Evolutionary conservation across 257 asterid species (phyloP), one percentile per base, ranked within the genome.

Genomic region (Solanum ahanhuiri): DNA sequence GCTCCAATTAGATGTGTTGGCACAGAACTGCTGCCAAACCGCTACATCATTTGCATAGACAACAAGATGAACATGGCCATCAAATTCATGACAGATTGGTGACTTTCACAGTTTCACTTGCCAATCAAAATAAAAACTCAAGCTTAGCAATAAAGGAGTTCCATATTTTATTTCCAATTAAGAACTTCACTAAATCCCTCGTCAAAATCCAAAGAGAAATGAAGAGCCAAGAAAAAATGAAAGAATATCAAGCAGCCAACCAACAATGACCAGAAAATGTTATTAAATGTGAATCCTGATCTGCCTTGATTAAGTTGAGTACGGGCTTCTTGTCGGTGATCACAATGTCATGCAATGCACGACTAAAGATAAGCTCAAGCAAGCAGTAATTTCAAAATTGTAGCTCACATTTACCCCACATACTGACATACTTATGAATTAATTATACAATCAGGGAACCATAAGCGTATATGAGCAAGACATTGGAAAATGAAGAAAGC

Each of bases 21-120:
- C 69, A 96, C 90, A 88, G 98, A 95, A 90, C 99, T 89, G 91
- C 98, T 95, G 88, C 99, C 99, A 91, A 96, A 96, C 88, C 99
- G 93, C 99, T 96, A 93, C 86, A 91, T 58, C 81, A 89, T 86
- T 86, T 88, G 39, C 81, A 72, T 15, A 66, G 25, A 66, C 84
- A 81, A 81, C 67, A 81, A 81, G 30, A 75, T 39, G 34, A 48
- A 5, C 18, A 81, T 28, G 43, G 84, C 41, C 67, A 81, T 81
- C 84, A 31, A 20, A 86, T 75, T 20, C 64, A 33, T 66, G 45
- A 39, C 41, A 69, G 41, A 60, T 12, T 58, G 41, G 67, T 48
- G 64, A 70, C 77, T 45, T 64, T 87, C 67, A 84, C 66, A 43
- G 83, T 43, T 31, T 66, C 48, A 54, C 76, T 9, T 54, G 84